Base-by-base conservation (phyloP, 345 rosid species). In the Citropsis articulata region DNA sequence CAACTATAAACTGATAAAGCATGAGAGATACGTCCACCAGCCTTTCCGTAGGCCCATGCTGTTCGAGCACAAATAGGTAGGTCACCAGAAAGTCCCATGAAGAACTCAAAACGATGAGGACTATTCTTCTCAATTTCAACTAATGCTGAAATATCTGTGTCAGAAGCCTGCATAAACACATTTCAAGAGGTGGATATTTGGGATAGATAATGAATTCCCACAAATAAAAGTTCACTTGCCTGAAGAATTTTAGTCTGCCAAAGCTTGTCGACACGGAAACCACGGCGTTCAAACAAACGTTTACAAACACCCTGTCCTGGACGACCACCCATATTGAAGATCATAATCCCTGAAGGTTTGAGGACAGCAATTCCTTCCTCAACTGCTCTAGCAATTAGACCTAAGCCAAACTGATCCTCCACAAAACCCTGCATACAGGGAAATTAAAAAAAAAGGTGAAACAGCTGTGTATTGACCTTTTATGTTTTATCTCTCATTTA, bases 41-140 rank as follows among this genome's bases (percentile, higher is more conserved):
- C 89, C 80, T 90, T 88, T 75, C 96, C 98, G 82, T 95, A 95
- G 35, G 99, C 99, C 99, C 99, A 93, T 76, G 99, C 98, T 74
- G 99, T 93, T 81, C 99, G 93, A 83, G 99, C 99, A 90, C 98
- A 95, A 76, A 95, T 89, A 69, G 97, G 98, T 84, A 91, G 93
- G 85, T 95, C 99, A 78, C 92, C 95, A 42, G 93, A 86, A 78
- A 91, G 96, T 81, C 98, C 99, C 99, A 95, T 93, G 83, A 93
- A 95, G 84, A 95, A 95, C 85, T 95, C 99, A 87, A 95, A 95
- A 68, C 99, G 94, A 80, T 95, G 99, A 22, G 97, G 99, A 84
- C 98, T 93, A 85, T 91, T 95, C 85, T 94, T 93, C 88, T 95
- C 99, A 85, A 95, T 95, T 90, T 95, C 99, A 81, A 95, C 99